phyloP scores from a whole-genome alignment of 306 rosid genomes.

The Pachyrhizus erosus region DNA sequence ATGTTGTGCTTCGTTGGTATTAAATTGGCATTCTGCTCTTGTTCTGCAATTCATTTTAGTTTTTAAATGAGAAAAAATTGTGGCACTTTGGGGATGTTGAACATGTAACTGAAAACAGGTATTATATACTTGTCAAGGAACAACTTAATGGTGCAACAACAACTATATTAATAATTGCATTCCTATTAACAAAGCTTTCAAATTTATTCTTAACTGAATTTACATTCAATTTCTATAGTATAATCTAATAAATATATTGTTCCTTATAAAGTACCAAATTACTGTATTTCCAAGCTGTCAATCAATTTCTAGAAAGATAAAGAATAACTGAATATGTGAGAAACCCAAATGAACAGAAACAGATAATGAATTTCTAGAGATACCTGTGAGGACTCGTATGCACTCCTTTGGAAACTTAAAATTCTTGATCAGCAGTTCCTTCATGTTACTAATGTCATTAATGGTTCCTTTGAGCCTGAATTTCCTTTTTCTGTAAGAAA shows the following conservation, averaged over 20 bases:
- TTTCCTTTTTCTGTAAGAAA: constrained; percentile 59
- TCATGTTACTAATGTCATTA: constrained; percentile 72
- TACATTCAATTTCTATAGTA: background rate
- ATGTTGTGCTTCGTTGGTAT: constrained; percentile 78
- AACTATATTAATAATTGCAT: background rate
- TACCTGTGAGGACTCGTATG: constrained; percentile 77
- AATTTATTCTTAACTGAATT: background rate
- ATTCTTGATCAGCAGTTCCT: constrained; percentile 46
- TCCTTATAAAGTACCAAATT: background rate
- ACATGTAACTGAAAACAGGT: background rate
- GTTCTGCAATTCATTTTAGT: constrained; percentile 49
- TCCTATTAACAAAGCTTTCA: background rate
- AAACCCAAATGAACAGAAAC: constrained; percentile 18
- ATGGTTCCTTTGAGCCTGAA: constrained; percentile 67
- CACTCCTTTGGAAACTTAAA: constrained; percentile 56
- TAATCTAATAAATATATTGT: background rate
- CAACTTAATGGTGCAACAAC: background rate
- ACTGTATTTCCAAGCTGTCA: background rate
- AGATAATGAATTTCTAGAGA: constrained; percentile 15
- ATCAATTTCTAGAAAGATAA: background rate
- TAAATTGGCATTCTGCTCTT: constrained; percentile 28
- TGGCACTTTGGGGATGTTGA: background rate
- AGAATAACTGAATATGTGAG: background rate
- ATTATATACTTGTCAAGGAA: background rate
- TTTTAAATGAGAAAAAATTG: background rate